Conservation (phyloP, 441 rosid genomes). For the Rhodomyrtus psidioides region DNA sequence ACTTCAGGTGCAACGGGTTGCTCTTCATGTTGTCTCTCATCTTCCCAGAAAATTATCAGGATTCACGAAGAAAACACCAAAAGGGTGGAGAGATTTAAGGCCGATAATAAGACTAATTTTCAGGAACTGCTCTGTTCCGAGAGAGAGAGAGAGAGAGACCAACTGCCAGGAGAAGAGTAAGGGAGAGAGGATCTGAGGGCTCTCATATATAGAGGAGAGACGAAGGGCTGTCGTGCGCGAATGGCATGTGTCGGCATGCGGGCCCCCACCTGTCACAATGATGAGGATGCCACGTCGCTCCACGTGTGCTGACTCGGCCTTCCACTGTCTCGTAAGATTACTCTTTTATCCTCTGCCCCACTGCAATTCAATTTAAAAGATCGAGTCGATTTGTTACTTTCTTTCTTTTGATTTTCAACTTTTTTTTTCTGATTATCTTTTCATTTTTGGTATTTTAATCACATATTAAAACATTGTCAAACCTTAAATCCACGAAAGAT, state of each 20-base stretch:
- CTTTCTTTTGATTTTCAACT: too few species aligned
- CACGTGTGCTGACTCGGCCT: not conserved
- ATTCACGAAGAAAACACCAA: not conserved
- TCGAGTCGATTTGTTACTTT: not conserved
- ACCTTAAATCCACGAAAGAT: not conserved
- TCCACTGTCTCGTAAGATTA: not conserved
- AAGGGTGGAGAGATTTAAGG: not conserved
- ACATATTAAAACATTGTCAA: too few species aligned
- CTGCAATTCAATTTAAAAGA: too few species aligned
- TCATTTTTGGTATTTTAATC: not conserved
- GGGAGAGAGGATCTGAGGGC: not conserved
- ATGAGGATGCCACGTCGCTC: not conserved
- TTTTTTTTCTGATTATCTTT: not conserved
- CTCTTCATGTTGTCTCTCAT: not conserved
- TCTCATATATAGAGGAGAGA: not conserved
- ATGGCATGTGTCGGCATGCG: not conserved
- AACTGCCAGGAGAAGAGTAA: not conserved
- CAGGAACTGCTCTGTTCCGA: not conserved
- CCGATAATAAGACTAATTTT: not conserved
- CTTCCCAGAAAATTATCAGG: too few species aligned
- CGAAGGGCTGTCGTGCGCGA: not conserved
- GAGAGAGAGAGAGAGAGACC: not conserved
- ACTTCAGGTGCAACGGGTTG: not conserved
- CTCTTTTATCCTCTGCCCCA: not conserved
- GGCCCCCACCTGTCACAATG: not conserved